A percentile compares a stretch with the other conserved stretches of the same genome.
Conservation (phyloP, 2,329 filamentous ascomycete genomes). For the Dothideomycetidae sp. region DNA sequence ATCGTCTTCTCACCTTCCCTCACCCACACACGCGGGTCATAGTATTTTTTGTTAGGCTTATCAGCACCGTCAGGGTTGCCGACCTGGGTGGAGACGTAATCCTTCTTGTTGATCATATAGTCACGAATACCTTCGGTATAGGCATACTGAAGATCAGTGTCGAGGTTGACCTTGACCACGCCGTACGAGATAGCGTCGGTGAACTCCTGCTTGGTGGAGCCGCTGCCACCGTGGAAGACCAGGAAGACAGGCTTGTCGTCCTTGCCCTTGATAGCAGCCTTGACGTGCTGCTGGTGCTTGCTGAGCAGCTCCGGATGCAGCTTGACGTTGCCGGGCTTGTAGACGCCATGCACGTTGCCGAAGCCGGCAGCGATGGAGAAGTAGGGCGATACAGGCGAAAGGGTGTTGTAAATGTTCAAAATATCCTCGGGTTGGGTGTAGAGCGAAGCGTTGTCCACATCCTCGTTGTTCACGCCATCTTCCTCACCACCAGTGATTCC, state of each 20-base stretch:
- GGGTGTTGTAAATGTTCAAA: constrained; percentile 74
- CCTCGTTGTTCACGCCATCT: constrained; percentile 97
- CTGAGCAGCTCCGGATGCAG: constrained; percentile 88
- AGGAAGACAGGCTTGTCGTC: constrained; percentile 93
- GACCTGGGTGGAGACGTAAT: constrained; percentile 74
- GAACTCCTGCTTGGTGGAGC: constrained; percentile 83
- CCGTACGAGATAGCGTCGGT: constrained; percentile 76
- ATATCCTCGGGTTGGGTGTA: constrained; percentile 98
- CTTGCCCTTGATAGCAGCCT: constrained; percentile 56
- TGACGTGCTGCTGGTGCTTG: constrained; percentile 91
- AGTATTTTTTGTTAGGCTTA: constrained; percentile 92
- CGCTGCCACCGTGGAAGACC: constrained; percentile 97
- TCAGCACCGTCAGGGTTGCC: constrained; percentile 91
- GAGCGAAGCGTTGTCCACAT: constrained; percentile 88
- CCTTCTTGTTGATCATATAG: constrained; percentile 87
- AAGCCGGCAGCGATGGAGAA: constrained; percentile 98
- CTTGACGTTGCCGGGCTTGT: constrained; percentile 95
- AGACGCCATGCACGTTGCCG: constrained; percentile 98
- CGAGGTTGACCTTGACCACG: constrained; percentile 98
- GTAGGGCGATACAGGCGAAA: constrained; percentile 77
- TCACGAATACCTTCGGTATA: constrained; percentile 89
- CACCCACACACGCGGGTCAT: constrained; percentile 81
- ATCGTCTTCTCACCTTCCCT: constrained; percentile 97
- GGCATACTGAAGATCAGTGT: constrained; percentile 94
- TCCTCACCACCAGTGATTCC: constrained; percentile 96